Evolutionary conservation across 2,329 filamentous ascomycete genomes (phyloP).

Genomic region (Stagonosporopsis chrysanthemi): DNA sequence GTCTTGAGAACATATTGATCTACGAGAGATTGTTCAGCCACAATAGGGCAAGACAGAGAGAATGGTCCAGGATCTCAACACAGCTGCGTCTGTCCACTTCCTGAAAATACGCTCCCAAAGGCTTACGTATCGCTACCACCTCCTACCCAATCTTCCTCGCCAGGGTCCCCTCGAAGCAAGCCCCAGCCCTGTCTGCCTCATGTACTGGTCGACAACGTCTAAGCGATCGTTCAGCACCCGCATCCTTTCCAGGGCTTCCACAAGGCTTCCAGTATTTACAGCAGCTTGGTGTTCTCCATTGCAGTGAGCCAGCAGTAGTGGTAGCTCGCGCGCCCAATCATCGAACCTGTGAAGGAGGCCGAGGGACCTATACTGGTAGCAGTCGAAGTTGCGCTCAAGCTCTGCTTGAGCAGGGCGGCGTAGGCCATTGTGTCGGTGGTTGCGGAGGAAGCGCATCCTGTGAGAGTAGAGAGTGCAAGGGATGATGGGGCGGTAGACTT

Average conservation of each 20-base stretch:
- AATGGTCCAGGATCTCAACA: not conserved
- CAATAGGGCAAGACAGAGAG: too few species aligned
- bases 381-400: not conserved
- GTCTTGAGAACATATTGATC: not conserved
- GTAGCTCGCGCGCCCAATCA: not conserved
- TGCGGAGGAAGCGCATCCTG: too few species aligned
- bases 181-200: not conserved
- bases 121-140: not conserved
- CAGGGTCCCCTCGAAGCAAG: not conserved
- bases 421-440: not conserved
- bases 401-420: not conserved
- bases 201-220: not conserved
- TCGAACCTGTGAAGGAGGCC: not conserved
- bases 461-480: not conserved
- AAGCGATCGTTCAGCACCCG: not conserved
- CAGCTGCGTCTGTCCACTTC: not conserved
- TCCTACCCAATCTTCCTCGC: not conserved
- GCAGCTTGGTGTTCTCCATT: not conserved
- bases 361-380: not conserved
- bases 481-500: not conserved
- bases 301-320: not conserved
- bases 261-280: not conserved
- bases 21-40: too few species aligned
- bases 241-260: not conserved
- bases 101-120: too few species aligned